These are phyloP conservation scores for Lactarius evosmus DNA, from an alignment of 768 basidiomycete genomes.

Conservation along the genomic window DNA sequence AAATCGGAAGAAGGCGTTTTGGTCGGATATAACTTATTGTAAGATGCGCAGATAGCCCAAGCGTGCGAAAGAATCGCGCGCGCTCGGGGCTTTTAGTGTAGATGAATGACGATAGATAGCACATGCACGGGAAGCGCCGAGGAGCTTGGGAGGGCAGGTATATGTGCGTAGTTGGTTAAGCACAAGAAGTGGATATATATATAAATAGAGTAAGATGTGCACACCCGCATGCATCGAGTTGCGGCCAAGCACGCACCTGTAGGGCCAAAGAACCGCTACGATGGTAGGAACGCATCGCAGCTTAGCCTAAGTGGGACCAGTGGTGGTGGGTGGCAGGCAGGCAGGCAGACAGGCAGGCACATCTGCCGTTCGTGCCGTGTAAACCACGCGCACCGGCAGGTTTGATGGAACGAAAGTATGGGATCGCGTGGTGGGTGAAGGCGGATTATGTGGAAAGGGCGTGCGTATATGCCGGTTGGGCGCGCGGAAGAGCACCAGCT, in stretches of 20 bases:
- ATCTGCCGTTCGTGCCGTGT: background rate
- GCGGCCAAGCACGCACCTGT: background rate
- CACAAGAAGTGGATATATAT: background rate
- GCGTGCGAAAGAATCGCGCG: background rate
- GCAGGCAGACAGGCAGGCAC: constrained; percentile 1
- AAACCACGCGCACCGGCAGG: background rate
- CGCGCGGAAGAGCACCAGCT: background rate
- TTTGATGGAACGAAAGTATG: background rate
- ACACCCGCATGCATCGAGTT: background rate
- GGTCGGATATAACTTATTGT: background rate
- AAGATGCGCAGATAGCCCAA: background rate
- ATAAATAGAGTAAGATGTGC: background rate
- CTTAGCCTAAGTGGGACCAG: background rate
- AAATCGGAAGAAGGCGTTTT: background rate
- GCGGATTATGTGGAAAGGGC: background rate
- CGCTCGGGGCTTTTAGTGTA: background rate
- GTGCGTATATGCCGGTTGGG: background rate
- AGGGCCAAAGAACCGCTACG: background rate
- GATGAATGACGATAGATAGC: background rate
- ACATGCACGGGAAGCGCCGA: background rate
- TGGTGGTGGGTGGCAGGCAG: background rate
- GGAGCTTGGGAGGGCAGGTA: background rate
- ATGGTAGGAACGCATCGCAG: background rate
- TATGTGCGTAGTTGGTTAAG: background rate
- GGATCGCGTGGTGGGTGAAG: background rate